A percentile compares a stretch with the other conserved stretches of the same genome.
These are phyloP conservation scores for Inga leiocalycina DNA, from an alignment of 306 rosid genomes.

Conservation along the genomic window DNA sequence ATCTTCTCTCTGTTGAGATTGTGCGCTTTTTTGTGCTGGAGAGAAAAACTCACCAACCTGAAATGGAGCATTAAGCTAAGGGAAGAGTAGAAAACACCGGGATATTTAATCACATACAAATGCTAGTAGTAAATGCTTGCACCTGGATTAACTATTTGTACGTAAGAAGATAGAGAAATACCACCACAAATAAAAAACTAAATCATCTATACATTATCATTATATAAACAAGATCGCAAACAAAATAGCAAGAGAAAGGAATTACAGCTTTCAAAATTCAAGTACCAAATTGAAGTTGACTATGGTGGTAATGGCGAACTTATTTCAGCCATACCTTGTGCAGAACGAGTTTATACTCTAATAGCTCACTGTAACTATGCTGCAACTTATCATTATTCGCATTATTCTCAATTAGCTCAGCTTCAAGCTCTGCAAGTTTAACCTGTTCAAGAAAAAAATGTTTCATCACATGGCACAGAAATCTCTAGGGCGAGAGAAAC, in stretches of 20 bases:
- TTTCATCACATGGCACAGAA: slow-evolving; percentile 4
- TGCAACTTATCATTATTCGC: slow-evolving; percentile 75
- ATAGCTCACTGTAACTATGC: slow-evolving; percentile 61
- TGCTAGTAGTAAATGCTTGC: not conserved
- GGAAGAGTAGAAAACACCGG: not conserved
- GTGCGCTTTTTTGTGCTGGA: slow-evolving; percentile 61
- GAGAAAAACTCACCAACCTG: slow-evolving; percentile 80
- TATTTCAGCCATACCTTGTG: slow-evolving; percentile 63
- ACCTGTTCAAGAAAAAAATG: slow-evolving; percentile 42
- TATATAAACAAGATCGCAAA: slow-evolving; percentile 20
- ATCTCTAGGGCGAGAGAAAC: not conserved
- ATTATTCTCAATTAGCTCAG: slow-evolving; percentile 70
- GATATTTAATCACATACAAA: slow-evolving; percentile 1
- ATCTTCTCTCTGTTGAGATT: slow-evolving; percentile 57
- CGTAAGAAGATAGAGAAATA: slow-evolving; percentile 15
- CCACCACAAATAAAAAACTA: not conserved
- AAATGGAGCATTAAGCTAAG: slow-evolving; percentile 24
- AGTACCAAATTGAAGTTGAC: slow-evolving; percentile 13
- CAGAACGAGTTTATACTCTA: slow-evolving; percentile 78
- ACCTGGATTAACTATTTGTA: not conserved
- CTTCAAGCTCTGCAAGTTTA: slow-evolving; percentile 80
- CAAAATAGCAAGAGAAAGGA: not conserved
- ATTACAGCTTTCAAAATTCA: not conserved
- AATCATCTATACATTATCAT: not conserved
- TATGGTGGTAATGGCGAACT: not conserved